Evolutionary conservation across 2,329 filamentous ascomycete species (phyloP), one percentile per base, ranked within the genome.

Genomic region (Alternaria rosae): DNA sequence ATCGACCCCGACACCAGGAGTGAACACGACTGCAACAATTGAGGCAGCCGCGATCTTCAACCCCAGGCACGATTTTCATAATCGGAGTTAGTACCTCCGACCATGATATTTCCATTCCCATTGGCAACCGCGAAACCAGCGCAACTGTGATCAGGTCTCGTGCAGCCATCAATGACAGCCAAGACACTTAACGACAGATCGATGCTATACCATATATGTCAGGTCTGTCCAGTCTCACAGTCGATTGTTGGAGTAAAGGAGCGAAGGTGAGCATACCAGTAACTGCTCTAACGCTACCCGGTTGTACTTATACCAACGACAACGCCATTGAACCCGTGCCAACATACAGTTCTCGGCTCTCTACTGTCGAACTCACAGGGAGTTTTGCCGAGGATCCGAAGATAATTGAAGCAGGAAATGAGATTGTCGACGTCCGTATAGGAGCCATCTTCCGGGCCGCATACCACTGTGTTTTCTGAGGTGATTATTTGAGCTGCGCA

Each of bases 381-480:
- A 6, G 44, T 51, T 3, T 44, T 61, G 9, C 56, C 66, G 3
- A 68, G 48, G n/a, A 26, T 58, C 13, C 28, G 54, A 9, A 67
- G 43, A 51, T 67, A 69, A 20, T 67, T 30, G 47, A 51, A 65
- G 56, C 64, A 69, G 12, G 55, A 48, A n/a, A 69, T 64, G 2
- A 57, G 47, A 21, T 59, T 59, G 11, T 59, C 53, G n/a, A 67
- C 66, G 44, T 51, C 21, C 8, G 61, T 59, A n/a, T 64, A 66
- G 13, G 56, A 54, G 12, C 21, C 21, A n/a, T 66, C 59, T 17
- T 52, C 32, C 12, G 61, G 63, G 12, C 57, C 64, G 25, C 64
- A 66, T 15, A 41, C 35, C 12, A 57, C n/a, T 50, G 30, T 20
- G 9, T 35, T 50, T 4, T 23, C 28, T 13, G 47, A 50, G 47